Evolutionary conservation across 148 eudicot species (phyloP).

Genomic region (Rhododendron vialii): DNA sequence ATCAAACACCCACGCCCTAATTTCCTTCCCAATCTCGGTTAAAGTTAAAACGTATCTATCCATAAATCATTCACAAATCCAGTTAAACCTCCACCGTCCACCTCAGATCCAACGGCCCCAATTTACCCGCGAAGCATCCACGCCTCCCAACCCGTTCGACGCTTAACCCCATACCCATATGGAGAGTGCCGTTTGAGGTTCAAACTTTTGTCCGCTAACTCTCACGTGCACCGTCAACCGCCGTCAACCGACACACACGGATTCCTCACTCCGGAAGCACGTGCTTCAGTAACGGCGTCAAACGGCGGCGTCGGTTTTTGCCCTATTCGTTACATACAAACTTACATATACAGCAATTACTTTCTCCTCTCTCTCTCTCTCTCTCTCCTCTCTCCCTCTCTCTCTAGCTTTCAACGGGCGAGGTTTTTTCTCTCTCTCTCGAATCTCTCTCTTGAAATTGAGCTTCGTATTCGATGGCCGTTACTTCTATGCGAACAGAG

Average conservation of each 20-base stretch:
- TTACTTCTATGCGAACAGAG: constrained; percentile 14
- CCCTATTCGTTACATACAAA: constrained; percentile 58
- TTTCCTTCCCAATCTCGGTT: not conserved
- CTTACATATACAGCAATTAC: not conserved
- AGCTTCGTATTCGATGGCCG: constrained; percentile 28
- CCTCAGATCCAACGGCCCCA: constrained; percentile 25
- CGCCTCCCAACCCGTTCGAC: constrained; percentile 6
- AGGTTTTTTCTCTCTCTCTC: constrained; percentile 26
- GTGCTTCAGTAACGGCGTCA: constrained; percentile 40
- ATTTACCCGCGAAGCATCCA: constrained; percentile 21
- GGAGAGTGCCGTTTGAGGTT: constrained; percentile 70
- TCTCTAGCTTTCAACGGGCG: constrained; percentile 53
- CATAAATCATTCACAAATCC: not conserved
- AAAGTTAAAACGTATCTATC: constrained; percentile 13
- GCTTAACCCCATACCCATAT: constrained; percentile 20
- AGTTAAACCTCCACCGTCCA: not conserved
- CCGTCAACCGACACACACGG: constrained; percentile 14
- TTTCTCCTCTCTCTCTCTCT: not conserved
- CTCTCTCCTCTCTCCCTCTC: constrained; percentile 14
- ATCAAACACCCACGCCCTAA: not conserved
- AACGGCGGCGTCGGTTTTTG: constrained; percentile 55
- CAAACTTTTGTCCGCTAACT: constrained; percentile 43
- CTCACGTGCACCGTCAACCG: constrained; percentile 27
- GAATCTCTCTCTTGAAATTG: constrained; percentile 11
- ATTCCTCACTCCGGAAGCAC: not conserved